phyloP scores from a whole-genome alignment of 495 filamentous ascomycete genomes.

The Hypoxylon perforatum region DNA sequence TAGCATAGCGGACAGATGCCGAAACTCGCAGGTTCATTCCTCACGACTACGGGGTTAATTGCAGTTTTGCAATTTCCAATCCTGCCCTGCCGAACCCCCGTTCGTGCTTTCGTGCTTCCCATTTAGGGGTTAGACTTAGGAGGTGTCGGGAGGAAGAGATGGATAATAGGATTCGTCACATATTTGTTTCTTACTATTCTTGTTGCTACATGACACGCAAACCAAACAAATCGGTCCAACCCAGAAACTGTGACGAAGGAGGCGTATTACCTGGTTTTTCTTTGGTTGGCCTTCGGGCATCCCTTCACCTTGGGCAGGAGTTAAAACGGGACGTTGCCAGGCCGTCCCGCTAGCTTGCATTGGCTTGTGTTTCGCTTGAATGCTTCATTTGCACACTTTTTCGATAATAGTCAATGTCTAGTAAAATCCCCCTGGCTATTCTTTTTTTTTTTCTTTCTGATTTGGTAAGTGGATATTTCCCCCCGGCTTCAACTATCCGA shows the following conservation, averaged over 20 bases:
- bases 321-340: constrained; percentile 31
- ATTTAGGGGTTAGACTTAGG: too few relatives aligned
- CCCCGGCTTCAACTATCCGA: constrained; percentile 26
- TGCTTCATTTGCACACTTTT: constrained; percentile 35
- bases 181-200: constrained; percentile 35
- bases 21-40: constrained; percentile 35
- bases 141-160: not conserved
- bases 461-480: not conserved
- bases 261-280: constrained; percentile 19
- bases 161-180: constrained; percentile 33
- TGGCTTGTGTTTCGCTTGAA: constrained; percentile 9
- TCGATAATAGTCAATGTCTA: constrained; percentile 34
- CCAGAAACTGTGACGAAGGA: constrained; percentile 40
- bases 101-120: not conserved
- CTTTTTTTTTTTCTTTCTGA: constrained; percentile 11
- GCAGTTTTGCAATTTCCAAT: constrained; percentile 16
- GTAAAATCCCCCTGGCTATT: constrained; percentile 1
- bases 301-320: constrained; percentile 40
- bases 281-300: constrained; percentile 31
- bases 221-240: too few relatives aligned
- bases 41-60: constrained; percentile 29
- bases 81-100: constrained; percentile 27
- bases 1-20: constrained; percentile 25
- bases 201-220: constrained; percentile 27
- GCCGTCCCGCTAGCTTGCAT: constrained; percentile 38